phyloP scores from a whole-genome alignment of 1,284 basidiomycete genomes.

The Microbotryum silenes-acaulis region DNA sequence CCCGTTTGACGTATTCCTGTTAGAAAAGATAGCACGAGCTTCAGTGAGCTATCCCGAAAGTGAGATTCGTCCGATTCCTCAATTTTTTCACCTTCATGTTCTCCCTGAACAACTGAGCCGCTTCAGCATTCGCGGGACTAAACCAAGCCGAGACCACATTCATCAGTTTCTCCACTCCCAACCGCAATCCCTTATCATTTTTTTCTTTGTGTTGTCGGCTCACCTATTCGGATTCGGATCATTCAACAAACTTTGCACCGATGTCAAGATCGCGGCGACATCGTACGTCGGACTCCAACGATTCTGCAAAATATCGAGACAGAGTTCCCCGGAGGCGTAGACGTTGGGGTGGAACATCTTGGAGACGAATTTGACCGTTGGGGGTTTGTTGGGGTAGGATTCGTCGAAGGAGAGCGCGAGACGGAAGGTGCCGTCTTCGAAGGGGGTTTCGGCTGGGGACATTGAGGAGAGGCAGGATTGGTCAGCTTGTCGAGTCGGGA shows the following conservation, averaged over 20 bases:
- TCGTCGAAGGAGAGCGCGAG: slow-evolving; percentile 92
- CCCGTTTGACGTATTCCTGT: slow-evolving; percentile 34
- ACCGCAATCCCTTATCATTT: too few species aligned
- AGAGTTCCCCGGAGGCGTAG: slow-evolving; percentile 95
- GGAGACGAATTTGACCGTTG: slow-evolving; percentile 90
- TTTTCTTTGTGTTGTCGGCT: slow-evolving; percentile 26
- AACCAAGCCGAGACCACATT: too few species aligned
- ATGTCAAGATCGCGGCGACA: slow-evolving; percentile 93
- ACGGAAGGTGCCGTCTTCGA: slow-evolving; percentile 98
- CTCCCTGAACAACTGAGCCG: slow-evolving; percentile 88
- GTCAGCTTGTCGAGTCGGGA: slow-evolving; percentile 1
- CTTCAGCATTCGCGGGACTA: slow-evolving; percentile 95
- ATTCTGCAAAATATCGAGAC: slow-evolving; percentile 96
- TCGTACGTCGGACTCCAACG: slow-evolving; percentile 98
- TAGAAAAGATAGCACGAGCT: neutral
- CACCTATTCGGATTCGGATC: slow-evolving; percentile 89
- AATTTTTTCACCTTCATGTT: slow-evolving; percentile 70
- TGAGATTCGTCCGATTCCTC: slow-evolving; percentile 75
- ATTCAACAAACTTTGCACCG: slow-evolving; percentile 87
- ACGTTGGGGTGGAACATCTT: slow-evolving; percentile 93
- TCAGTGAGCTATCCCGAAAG: slow-evolving; percentile 32
- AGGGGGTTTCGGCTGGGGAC: slow-evolving; percentile 80
- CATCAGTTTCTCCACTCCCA: neutral
- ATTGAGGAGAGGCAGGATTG: neutral
- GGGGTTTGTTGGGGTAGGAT: slow-evolving; percentile 96